Evolutionary conservation across 495 filamentous ascomycete genomes (phyloP), one percentile per base, ranked within the genome.

Genomic region (Aspergillus saccharolyticus): DNA sequence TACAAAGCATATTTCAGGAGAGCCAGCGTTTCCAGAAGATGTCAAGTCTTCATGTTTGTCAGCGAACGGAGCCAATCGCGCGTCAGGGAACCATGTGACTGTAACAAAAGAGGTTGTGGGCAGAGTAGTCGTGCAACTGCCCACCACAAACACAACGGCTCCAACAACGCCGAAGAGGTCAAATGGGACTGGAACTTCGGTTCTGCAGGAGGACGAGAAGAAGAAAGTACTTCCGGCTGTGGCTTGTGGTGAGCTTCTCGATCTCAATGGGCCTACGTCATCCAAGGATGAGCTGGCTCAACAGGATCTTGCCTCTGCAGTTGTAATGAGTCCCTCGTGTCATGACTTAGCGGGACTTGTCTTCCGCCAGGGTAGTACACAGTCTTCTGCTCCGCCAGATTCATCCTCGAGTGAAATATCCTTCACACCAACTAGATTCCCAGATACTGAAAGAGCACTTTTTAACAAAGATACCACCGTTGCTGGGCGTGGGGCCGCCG

Each of bases 291-390:
- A 30, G 16, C 17, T 19, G 8, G 1, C 15, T 39, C 22, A 15
- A 14, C 7, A 16, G 15, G 49, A 24, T 20, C 10, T 39, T 15
- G 8, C 21, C 15, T 17, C 44, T 22, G 5, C 20, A 22, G 16
- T 24, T 17, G 33, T 56, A 42, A 43, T 44, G 52, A 68, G 60
- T 17, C 65, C 65, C 24, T 52, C 51, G 0, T 43, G 61, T 39
- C 46, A 52, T 44, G 62, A 65, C 39, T 52, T 68, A 39, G 20
- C 63, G 48, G 65, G 65, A 4, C 39, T 68, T 16, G 56, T 63
- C 3, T 19, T 68, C 65, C 39, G 33, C 9, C 17, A 56, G 53
- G 18, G 52, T 16, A 16, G 12, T n/a, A 39, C 5, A 39, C 33
- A 19, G 28, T 44, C 15, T 49, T 25, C 2, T 46, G 17, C 17